Percentiles rank a stretch among this genome's conserved stretches.
phyloP scores from a whole-genome alignment of 768 basidiomycete genomes.

The Hypholoma fasciculare region DNA sequence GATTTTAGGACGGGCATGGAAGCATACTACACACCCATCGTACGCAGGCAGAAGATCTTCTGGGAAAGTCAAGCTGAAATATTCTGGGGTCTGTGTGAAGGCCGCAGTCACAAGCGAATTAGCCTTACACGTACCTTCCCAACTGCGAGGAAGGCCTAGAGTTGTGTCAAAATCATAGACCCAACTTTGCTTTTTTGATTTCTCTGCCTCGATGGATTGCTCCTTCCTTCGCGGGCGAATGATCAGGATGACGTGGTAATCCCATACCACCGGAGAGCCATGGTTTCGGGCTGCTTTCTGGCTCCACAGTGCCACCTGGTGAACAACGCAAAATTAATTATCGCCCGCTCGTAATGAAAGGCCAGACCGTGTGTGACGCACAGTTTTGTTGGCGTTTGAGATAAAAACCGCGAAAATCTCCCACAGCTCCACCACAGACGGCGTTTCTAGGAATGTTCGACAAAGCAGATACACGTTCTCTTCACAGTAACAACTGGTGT shows the following conservation, averaged over 20 bases:
- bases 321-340: not conserved
- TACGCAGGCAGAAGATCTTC: conserved; percentile 33
- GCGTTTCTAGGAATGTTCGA: conserved; percentile 35
- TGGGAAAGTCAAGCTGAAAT: conserved; percentile 46
- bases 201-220: conserved; percentile 1
- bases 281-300: conserved; percentile 45
- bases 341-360: not conserved
- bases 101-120: not conserved
- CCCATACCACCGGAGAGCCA: conserved; percentile 58
- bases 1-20: not conserved
- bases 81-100: conserved; percentile 33
- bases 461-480: conserved; percentile 70
- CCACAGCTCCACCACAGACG: conserved; percentile 37
- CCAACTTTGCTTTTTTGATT: conserved; percentile 37
- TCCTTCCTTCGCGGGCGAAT: conserved; percentile 34
- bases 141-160: conserved; percentile 50
- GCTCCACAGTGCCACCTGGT: conserved; percentile 66
- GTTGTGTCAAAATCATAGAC: conserved; percentile 71
- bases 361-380: conserved; percentile 25
- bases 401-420: conserved; percentile 60
- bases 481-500: conserved; percentile 70
- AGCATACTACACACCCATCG: conserved; percentile 38
- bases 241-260: conserved; percentile 71
- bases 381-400: conserved; percentile 62
- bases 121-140: conserved; percentile 39